phyloP scores from a whole-genome alignment of 306 rosid species.

The Cicer pinnatifidum region DNA sequence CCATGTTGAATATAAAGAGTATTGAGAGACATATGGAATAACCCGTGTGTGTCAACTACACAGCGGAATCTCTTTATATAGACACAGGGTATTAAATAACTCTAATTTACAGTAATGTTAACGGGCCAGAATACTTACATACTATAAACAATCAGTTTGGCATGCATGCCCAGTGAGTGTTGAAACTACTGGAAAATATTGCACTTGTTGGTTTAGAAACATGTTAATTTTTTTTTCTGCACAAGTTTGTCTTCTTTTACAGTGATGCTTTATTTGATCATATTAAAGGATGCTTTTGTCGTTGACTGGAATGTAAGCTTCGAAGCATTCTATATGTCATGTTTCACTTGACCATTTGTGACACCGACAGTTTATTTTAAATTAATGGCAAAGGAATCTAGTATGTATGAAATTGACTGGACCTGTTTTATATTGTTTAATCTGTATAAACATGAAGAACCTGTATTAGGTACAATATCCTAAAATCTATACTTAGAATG shows the following conservation, averaged over 20 bases:
- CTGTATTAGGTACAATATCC: slow-evolving; percentile 12
- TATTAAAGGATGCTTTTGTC: slow-evolving; percentile 21
- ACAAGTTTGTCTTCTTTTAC: background rate
- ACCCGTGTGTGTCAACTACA: no score
- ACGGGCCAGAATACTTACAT: no score
- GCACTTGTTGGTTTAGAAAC: slow-evolving; percentile 3
- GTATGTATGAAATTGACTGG: slow-evolving; percentile 3
- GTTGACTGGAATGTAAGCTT: slow-evolving; percentile 9
- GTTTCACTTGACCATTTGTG: slow-evolving; percentile 33
- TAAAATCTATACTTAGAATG: slow-evolving; percentile 18
- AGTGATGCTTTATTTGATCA: slow-evolving; percentile 10
- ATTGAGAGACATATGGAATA: no score
- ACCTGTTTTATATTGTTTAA: slow-evolving; percentile 11
- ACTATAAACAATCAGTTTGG: slow-evolving; percentile 7
- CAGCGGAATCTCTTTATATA: no score
- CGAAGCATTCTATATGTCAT: slow-evolving; percentile 18
- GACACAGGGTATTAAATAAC: no score
- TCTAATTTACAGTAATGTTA: no score
- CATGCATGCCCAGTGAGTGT: slow-evolving; percentile 25
- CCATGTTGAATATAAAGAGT: no score
- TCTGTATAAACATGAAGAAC: slow-evolving; percentile 21
- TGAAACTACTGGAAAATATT: slow-evolving; percentile 21
- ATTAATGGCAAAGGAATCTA: slow-evolving; percentile 21
- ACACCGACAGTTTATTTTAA: slow-evolving; percentile 3
- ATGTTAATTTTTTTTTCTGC: background rate